These are phyloP conservation scores for Aurifilum marmelostoma DNA, from an alignment of 2,329 filamentous ascomycete genomes.

Conservation along the genomic window DNA sequence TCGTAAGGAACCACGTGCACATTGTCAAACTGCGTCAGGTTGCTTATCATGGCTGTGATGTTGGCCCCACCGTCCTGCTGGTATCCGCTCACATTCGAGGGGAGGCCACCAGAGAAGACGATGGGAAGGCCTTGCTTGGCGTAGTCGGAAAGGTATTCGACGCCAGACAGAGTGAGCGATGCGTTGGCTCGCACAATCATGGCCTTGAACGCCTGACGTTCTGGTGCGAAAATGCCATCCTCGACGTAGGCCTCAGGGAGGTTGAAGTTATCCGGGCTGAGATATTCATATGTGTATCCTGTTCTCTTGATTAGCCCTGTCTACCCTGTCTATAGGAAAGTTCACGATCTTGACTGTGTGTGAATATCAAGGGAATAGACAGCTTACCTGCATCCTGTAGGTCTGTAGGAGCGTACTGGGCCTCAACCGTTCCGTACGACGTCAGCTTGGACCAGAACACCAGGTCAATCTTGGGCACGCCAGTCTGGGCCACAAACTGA, in stretches of 20 bases:
- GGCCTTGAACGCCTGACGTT: slow-evolving; percentile 45
- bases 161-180: not conserved
- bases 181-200: slow-evolving; percentile 14
- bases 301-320: not conserved
- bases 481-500: slow-evolving; percentile 8
- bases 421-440: not conserved
- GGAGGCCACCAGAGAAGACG: slow-evolving; percentile 36
- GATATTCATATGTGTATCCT: slow-evolving; percentile 49
- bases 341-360: too few species aligned
- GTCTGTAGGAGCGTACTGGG: slow-evolving; percentile 2
- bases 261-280: slow-evolving; percentile 48
- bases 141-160: slow-evolving; percentile 37
- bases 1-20: slow-evolving; percentile 15
- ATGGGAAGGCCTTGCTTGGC: slow-evolving; percentile 46
- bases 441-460: slow-evolving; percentile 10
- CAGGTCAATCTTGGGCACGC: slow-evolving; percentile 7
- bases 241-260: slow-evolving; percentile 43
- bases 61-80: not conserved
- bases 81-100: not conserved
- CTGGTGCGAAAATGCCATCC: slow-evolving; percentile 42
- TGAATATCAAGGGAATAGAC: not conserved
- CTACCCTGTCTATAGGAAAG: too few species aligned
- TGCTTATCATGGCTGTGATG: not conserved
- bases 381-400: slow-evolving; percentile 1
- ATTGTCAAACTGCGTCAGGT: slow-evolving; percentile 7